Base-by-base conservation (phyloP, 257 asterid genomes). In the Echites panduratus region DNA sequence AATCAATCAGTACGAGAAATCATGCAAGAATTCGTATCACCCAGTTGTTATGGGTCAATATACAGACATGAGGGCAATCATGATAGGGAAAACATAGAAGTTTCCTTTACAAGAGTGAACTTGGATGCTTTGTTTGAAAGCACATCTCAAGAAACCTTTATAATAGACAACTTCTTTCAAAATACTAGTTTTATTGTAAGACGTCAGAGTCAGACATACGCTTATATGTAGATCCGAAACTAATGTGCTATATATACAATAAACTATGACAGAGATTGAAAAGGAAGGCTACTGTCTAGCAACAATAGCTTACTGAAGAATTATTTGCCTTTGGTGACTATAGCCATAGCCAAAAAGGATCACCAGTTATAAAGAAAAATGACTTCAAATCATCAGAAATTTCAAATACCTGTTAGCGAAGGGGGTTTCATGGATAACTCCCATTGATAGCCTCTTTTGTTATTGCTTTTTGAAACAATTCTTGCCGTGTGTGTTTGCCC, bases 351-450 rank as follows among this genome's bases (percentile, higher is more conserved):
- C 45, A 41, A 50, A 32, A 8, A 41, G 50, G 48, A 52, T 20
- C 27, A 22, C 26, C n/a, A 35, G 35, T 52, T 32, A 38, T 10
- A n/a, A 50, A 45, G 47, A 38, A 53, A 48, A 68, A 48, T 48
- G 72, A 47, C 61, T 26, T 68, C 26, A 68, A 12, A 71, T 8
- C 41, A 22, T 38, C 66, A 47, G 22, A 20, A 20, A 19, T 35
- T 8, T 12, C 24, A 58, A 66, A 13, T 80, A 91, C 99, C 97
- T 80, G 85, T 72, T 50, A 89, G 93, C 73, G 81, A 58, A 59
- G 96, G 87, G 65, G 93, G 96, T 79, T 87, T 95, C 77, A 87
- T 71, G 67, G 97, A 95, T 72, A 95, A 76, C 75, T 95, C 99
- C 90, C 92, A 93, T 70, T 81, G 85, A 75, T 71, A 70, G 74